Percentiles rank a stretch among this genome's conserved stretches.
Conservation (phyloP, 805 yeast genomes). For the Wickerhamomyces kurtzmanii region DNA sequence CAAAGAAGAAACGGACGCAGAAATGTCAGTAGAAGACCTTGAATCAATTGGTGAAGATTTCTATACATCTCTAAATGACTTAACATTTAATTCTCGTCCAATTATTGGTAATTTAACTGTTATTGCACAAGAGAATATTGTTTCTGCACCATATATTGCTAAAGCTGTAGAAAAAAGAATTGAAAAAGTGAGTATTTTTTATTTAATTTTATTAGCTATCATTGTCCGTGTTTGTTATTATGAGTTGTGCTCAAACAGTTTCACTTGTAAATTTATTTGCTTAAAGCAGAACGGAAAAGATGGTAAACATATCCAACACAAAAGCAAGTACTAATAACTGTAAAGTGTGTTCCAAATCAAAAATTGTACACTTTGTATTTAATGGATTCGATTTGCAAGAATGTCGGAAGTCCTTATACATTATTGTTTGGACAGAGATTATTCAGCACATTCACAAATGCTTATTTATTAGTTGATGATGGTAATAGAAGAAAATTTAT, state of each 20-base stretch:
- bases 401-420: slow-evolving; percentile 87
- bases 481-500: slow-evolving; percentile 63
- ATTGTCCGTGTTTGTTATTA: slow-evolving; percentile 4
- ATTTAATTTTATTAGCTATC: not conserved
- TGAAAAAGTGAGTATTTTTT: slow-evolving; percentile 31
- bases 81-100: slow-evolving; percentile 85
- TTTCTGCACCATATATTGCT: slow-evolving; percentile 68
- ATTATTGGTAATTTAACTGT: slow-evolving; percentile 77
- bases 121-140: slow-evolving; percentile 78
- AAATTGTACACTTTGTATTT: slow-evolving; percentile 80
- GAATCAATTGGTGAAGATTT: slow-evolving; percentile 44
- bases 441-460: slow-evolving; percentile 60
- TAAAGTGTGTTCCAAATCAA: slow-evolving; percentile 62
- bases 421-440: slow-evolving; percentile 61
- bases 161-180: slow-evolving; percentile 70
- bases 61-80: slow-evolving; percentile 56
- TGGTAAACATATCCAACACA: no score
- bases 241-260: no score
- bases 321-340: no score
- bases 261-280: no score
- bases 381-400: slow-evolving; percentile 86
- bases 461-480: slow-evolving; percentile 74
- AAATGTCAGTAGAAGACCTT: slow-evolving; percentile 8
- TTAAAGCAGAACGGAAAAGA: no score
- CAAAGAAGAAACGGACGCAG: no score